Percentiles rank a stretch among this genome's conserved stretches.
phyloP scores from a whole-genome alignment of 2,329 filamentous ascomycete genomes.

The Nannizziopsis barbatae region DNA sequence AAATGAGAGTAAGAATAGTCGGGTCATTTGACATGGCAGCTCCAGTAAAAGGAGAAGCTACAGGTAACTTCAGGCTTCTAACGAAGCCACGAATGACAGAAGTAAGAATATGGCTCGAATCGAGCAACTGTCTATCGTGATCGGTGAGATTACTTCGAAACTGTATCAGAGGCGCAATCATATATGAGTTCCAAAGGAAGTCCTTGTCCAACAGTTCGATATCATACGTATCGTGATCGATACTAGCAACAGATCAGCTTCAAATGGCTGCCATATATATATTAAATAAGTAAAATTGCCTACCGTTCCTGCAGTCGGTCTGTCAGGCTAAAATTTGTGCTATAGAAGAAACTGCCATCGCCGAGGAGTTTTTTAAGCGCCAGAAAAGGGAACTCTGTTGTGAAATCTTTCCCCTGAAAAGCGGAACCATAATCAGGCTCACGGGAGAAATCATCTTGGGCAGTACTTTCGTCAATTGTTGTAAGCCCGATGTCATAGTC shows the following conservation, averaged over 20 bases:
- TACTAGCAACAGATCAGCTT: conserved; percentile 37
- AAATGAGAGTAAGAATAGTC: conserved; percentile 78
- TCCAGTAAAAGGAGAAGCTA: conserved; percentile 59
- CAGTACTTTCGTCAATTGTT: conserved; percentile 32
- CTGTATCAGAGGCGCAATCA: conserved; percentile 85
- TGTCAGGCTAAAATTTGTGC: conserved; percentile 93
- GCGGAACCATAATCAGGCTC: conserved; percentile 42
- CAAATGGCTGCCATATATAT: conserved; percentile 13
- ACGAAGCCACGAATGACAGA: conserved; percentile 92
- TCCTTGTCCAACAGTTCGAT: conserved; percentile 87
- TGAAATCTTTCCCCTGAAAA: conserved; percentile 54
- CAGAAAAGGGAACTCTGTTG: conserved; percentile 76
- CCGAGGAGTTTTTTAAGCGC: conserved; percentile 84
- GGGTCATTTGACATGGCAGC: conserved; percentile 58
- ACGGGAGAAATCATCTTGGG: conserved; percentile 46
- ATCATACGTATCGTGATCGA: conserved; percentile 68
- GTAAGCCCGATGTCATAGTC: conserved; percentile 69
- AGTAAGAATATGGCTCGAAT: conserved; percentile 76
- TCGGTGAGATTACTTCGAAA: conserved; percentile 73
- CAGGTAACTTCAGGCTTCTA: conserved; percentile 62
- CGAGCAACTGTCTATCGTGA: conserved; percentile 65
- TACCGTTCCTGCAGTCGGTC: conserved; percentile 82
- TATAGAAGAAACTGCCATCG: conserved; percentile 95
- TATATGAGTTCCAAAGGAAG: conserved; percentile 96
- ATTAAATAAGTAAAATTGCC: conserved; percentile 12